phyloP scores from a whole-genome alignment of 2,329 filamentous ascomycete species.

The Monosporascus sp. region DNA sequence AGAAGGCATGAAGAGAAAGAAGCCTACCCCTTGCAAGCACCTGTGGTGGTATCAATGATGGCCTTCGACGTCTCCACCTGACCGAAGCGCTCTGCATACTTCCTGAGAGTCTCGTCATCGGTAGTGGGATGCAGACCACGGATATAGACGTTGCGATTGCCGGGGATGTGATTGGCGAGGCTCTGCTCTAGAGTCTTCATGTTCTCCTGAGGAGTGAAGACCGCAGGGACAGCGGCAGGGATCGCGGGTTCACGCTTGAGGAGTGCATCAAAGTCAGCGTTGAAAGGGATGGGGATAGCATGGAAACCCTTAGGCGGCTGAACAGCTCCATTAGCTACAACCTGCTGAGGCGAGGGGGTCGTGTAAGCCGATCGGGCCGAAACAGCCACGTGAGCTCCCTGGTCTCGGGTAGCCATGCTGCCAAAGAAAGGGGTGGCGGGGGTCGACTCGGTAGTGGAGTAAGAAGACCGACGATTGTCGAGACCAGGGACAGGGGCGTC shows the following conservation, averaged over 20 bases:
- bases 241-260: constrained; percentile 74
- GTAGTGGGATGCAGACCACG: constrained; percentile 93
- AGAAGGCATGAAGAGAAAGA: background rate
- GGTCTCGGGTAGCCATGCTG: constrained; percentile 52
- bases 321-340: constrained; percentile 35
- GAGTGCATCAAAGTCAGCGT: constrained; percentile 56
- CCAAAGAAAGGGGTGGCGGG: constrained; percentile 62
- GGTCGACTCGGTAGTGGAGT: constrained; percentile 62
- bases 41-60: constrained; percentile 91
- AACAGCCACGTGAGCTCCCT: constrained; percentile 51
- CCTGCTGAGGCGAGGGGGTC: constrained; percentile 60
- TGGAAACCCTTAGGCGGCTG: constrained; percentile 34
- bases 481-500: constrained; percentile 60
- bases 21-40: constrained; percentile 88
- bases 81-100: constrained; percentile 83
- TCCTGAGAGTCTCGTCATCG: constrained; percentile 80
- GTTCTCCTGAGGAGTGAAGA: constrained; percentile 77
- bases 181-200: constrained; percentile 90
- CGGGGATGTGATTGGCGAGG: constrained; percentile 82
- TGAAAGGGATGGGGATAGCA: constrained; percentile 29
- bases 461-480: constrained; percentile 61
- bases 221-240: constrained; percentile 82
- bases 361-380: constrained; percentile 61
- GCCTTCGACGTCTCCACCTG: constrained; percentile 96
- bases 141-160: constrained; percentile 97